Evolutionary conservation across 1,284 basidiomycete genomes (phyloP), one percentile per base, ranked within the genome.

Genomic region (Malassezia restricta): DNA sequence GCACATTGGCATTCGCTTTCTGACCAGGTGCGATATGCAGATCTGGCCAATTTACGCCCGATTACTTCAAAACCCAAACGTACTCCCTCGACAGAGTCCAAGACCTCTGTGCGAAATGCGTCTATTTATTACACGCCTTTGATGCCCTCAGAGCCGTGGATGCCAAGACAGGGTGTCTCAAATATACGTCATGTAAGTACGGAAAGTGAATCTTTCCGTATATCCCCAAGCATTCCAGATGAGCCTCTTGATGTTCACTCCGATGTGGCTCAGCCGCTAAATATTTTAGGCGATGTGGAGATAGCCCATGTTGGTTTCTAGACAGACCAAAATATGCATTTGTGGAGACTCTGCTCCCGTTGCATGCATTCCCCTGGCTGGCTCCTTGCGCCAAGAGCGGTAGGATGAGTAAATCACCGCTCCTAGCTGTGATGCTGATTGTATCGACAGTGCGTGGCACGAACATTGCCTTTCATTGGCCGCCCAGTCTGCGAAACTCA

Each of bases 371-470:
- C 11, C 2, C 33, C 15, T 15, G 33, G 33, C 33, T 35, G 33
- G 11, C 11, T 11, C 11, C 33, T 35, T 35, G 33, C 33, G 15
- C 15, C 20, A 24, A 24, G 4, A 24, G 20, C 20, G 20, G 33
- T 40, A 15, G n/a, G n/a, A 40, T 31, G 6, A 49, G 40, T 40
- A 28, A 35, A 17, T 49, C 53, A 28, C 58, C 66, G 11, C 50
- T 73, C 14, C 54, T 73, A 2, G 70, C 68, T 12, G 56, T 73
- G 20, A 63, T 73, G 46, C 59, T 73, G 17, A 66, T 65, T 3
- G 62, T 63, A 1, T 63, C 62, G 15, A 66, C 68, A 9, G 61
- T 63, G 17, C 54, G 68, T 12, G 68, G 66, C 7, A 55, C 66
- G 2, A 58, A 65, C 33, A 54, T 73, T 38, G 63, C 62, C 37